These are phyloP conservation scores for Lantana camara DNA, from an alignment of 257 asterid genomes.

Conservation along the genomic window DNA sequence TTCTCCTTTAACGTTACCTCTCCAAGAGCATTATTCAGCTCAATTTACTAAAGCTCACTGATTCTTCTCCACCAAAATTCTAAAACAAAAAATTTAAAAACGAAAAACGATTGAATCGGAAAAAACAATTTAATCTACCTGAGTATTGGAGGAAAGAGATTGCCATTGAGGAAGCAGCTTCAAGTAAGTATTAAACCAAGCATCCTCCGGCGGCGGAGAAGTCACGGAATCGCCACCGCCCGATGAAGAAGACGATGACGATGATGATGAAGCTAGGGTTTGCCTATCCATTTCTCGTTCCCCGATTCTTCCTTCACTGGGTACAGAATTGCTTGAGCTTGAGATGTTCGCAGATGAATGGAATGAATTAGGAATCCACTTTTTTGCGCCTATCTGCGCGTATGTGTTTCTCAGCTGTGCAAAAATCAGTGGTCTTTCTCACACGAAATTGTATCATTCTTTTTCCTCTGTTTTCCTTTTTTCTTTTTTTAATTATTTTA, in stretches of 20 bases:
- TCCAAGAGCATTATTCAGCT: background rate
- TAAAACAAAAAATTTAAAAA: background rate
- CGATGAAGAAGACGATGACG: conserved; percentile 58
- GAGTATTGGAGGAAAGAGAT: conserved; percentile 45
- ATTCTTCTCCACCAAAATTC: conserved; percentile 1
- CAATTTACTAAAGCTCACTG: background rate
- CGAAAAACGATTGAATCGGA: background rate
- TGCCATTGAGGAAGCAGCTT: conserved; percentile 69
- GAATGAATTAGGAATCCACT: conserved; percentile 5
- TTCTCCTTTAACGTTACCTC: background rate
- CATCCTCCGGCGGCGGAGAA: conserved; percentile 78
- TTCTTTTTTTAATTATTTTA: too few relatives aligned
- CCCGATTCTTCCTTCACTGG: background rate
- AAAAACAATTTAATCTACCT: conserved; percentile 38
- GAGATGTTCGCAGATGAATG: background rate
- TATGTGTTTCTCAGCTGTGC: conserved; percentile 31
- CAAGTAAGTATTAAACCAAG: conserved; percentile 61
- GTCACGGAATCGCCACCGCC: conserved; percentile 28
- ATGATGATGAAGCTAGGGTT: conserved; percentile 73
- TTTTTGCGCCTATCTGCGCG: background rate
- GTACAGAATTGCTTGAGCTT: background rate
- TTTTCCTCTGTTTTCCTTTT: too few relatives aligned
- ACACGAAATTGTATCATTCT: conserved; percentile 26
- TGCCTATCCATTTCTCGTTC: conserved; percentile 53
- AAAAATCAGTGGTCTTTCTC: conserved; percentile 35